phyloP scores from a whole-genome alignment of 345 rosid species.

The Stellera chamaejasme region DNA sequence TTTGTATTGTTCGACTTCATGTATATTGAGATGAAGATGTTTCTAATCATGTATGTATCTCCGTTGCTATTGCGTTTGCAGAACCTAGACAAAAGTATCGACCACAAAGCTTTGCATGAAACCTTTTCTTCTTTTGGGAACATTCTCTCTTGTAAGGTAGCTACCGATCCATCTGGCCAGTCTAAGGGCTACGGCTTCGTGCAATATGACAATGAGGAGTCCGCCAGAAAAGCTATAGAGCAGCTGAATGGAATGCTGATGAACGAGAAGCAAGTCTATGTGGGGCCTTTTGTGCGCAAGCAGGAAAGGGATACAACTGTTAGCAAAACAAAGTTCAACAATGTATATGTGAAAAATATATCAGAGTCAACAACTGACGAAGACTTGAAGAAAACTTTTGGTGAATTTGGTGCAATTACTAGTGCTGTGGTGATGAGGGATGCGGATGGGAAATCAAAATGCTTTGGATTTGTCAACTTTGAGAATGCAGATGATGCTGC shows the following conservation, averaged over 20 bases:
- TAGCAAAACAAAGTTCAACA: conserved; percentile 57
- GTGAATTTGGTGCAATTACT: conserved; percentile 72
- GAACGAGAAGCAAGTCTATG: conserved; percentile 94
- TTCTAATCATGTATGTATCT: neutral
- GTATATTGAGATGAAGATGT: neutral
- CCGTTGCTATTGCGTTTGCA: conserved; percentile 22
- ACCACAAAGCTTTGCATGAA: conserved; percentile 84
- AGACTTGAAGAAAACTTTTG: conserved; percentile 56
- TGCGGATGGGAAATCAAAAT: conserved; percentile 69
- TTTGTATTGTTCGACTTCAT: neutral
- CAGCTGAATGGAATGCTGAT: conserved; percentile 83
- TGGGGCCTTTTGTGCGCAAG: conserved; percentile 88
- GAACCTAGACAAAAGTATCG: conserved; percentile 85
- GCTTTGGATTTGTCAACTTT: conserved; percentile 96
- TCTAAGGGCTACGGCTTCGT: conserved; percentile 97
- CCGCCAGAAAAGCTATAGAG: conserved; percentile 74
- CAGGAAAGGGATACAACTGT: conserved; percentile 69
- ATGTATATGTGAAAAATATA: conserved; percentile 85
- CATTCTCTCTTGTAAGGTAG: conserved; percentile 88
- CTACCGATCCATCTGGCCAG: conserved; percentile 76
- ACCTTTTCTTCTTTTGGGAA: conserved; percentile 78
- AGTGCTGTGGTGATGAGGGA: conserved; percentile 87
- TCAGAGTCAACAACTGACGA: conserved; percentile 69
- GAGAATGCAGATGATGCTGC: conserved; percentile 88
- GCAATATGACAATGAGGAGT: conserved; percentile 71